Base-by-base conservation (phyloP, 2,329 filamentous ascomycete species). In the Ophiostoma novo-ulmi region DNA sequence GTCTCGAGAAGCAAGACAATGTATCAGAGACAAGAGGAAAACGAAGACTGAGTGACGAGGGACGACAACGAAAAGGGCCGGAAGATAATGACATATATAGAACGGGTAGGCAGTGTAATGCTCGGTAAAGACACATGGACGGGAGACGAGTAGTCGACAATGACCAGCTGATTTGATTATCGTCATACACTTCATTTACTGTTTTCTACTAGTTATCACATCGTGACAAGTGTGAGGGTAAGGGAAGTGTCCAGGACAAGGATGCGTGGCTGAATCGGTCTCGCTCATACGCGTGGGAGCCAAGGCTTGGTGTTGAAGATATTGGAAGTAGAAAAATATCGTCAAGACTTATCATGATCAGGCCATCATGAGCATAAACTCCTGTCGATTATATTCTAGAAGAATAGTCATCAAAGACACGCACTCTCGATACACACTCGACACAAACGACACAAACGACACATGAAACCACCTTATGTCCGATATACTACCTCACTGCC, bases 21-120 rank as follows among this genome's bases (percentile, higher is more conserved):
- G 44, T 20, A 48, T 48, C 52, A 58, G 52, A 58, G 52, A 22
- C 22, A 26, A 26, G 8, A 11, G 52, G 52, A 10, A 26, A 26
- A 58, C 52, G 22, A 58, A 26, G 17, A n/a, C 6, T 48, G 44
- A 20, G 44, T 26, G n/a, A 58, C 52, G 22, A 11, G n/a, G 52
- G 52, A 58, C 10, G n/a, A 63, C 44, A 14, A 63, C 58, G 58
- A 63, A 17, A 63, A 63, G 26, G 14, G 5, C 58, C 58, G 58
- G 58, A 63, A 63, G 58, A 38, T 7, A 38, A 22, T 31, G 65
- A 67, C n/a, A 39, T 11, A 63, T 63, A 35, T 63, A 63, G 58
- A 63, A 63, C 58, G 58, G 58, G 58, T 63, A 63, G 26, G 58
- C 58, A 63, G 58, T 63, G 58, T 35, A 63, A 63, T 63, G 26